A percentile compares a stretch with the other conserved stretches of the same genome.
Conservation (phyloP, 768 basidiomycete species). For the Suillus luteus region DNA sequence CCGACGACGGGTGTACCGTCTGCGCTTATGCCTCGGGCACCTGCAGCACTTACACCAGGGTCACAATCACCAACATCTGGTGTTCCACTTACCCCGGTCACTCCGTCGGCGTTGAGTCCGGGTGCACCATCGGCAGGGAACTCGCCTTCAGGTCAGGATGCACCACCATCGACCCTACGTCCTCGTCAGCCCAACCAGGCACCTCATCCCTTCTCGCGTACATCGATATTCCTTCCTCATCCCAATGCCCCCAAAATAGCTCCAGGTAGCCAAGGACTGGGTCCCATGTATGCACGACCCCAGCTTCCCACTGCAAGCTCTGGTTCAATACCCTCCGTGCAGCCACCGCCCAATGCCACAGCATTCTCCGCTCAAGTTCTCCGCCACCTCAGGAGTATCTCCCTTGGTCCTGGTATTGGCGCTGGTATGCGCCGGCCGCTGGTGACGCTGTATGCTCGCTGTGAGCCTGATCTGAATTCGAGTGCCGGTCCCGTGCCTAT, state of each 20-base stretch:
- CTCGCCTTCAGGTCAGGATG: not conserved
- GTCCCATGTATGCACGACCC: conserved; percentile 61
- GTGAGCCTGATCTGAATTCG: conserved; percentile 48
- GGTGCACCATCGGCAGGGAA: not conserved
- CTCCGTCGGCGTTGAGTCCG: conserved; percentile 17
- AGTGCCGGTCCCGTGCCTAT: conserved; percentile 64
- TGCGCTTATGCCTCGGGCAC: conserved; percentile 17
- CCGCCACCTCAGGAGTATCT: conserved; percentile 28
- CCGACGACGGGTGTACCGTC: conserved; percentile 14
- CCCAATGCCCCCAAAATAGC: conserved; percentile 54
- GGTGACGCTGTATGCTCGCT: conserved; percentile 62
- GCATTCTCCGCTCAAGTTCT: conserved; percentile 29
- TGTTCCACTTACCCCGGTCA: conserved; percentile 14
- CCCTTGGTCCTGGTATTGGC: conserved; percentile 23
- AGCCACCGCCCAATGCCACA: conserved; percentile 29
- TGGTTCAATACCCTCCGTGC: conserved; percentile 7
- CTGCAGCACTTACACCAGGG: not conserved
- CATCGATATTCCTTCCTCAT: conserved; percentile 53
- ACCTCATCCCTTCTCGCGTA: conserved; percentile 34
- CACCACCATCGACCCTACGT: conserved; percentile 27
- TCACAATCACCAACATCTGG: conserved; percentile 21
- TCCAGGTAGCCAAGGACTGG: conserved; percentile 30
- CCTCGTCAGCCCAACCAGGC: conserved; percentile 24
- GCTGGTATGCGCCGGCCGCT: conserved; percentile 16
- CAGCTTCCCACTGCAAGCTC: conserved; percentile 13